Evolutionary conservation across 306 rosid species (phyloP), one percentile per base, ranked within the genome.

Genomic region (Chamaecrista fasciculata): DNA sequence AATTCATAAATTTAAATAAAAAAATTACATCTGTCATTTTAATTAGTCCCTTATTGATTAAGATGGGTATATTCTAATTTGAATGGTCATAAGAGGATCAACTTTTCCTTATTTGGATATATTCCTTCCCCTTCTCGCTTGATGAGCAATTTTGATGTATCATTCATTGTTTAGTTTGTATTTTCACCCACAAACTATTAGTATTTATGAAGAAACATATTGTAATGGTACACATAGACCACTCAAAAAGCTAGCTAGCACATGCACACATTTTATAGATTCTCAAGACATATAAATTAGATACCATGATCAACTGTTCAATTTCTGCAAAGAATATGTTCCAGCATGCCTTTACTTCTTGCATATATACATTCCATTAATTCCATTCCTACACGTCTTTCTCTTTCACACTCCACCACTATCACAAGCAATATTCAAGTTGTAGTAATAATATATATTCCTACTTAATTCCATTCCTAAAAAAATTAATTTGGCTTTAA

Each of bases 281-380:
- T 61, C 31, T 6, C 25, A 51, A 29, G 18, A 14, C 14, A 15
- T 8, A 18, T 16, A 47, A 33, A 33, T 15, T 29, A 48, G 20
- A 50, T 23, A 11, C n/a, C 43, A 11, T 57, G 7, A n/a, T 12
- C 28, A 36, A 16, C 63, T 16, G 55, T 63, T 63, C 8, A 19
- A 14, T 60, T 52, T 16, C 60, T 53, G 61, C 71, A 69, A 69
- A 69, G 71, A 62, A 69, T 62, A 69, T 69, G 62, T 62, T 69
- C 81, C 31, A n/a, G n/a, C n/a, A n/a, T 70, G 11, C 50, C 71
- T 29, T 76, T 25, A 3, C 9, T 28, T 2, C 15, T 44, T 4
- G 46, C 64, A 2, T 33, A 3, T 11, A 6, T 48, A 9, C 64
- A 18, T 52, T 52, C 49, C 64, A 40, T 26, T 6, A 55, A 62